A percentile compares a stretch with the other conserved stretches of the same genome.
phyloP scores from a whole-genome alignment of 352 stramenopile species.

The Phytophthora sp. region DNA sequence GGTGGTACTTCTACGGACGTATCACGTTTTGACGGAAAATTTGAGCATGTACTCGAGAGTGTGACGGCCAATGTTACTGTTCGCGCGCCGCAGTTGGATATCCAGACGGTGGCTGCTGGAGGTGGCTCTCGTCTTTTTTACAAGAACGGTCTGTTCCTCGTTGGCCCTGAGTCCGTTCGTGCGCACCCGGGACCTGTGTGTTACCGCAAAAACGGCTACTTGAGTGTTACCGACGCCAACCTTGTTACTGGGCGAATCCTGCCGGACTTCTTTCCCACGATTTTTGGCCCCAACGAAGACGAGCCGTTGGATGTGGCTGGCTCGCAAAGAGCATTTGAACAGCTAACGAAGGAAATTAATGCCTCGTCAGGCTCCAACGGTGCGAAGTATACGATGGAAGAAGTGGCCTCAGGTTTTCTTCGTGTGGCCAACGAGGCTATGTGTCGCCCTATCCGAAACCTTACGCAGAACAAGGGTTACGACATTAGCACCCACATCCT shows the following conservation, averaged over 20 bases:
- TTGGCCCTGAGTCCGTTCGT: constrained; percentile 97
- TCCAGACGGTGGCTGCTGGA: constrained; percentile 98
- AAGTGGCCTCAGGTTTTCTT: constrained; percentile 98
- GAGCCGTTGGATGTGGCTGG: constrained; percentile 96
- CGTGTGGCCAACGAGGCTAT: constrained; percentile 99
- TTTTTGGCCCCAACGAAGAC: constrained; percentile 98
- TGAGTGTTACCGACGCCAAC: constrained; percentile 99
- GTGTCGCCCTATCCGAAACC: constrained; percentile 98
- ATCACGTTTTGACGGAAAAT: constrained; percentile 95
- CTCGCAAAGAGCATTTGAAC: constrained; percentile 92
- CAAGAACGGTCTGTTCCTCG: constrained; percentile 96
- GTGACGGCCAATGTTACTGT: constrained; percentile 98
- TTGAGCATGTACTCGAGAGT: constrained; percentile 99
- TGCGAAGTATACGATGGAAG: constrained; percentile 85
- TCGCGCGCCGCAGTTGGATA: constrained; percentile 98
- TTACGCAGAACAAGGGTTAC: constrained; percentile 98
- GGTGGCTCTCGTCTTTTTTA: constrained; percentile 97
- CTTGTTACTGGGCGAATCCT: constrained; percentile 97
- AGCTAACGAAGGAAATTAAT: constrained; percentile 91
- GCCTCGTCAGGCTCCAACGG: constrained; percentile 56
- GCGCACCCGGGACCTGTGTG: constrained; percentile 97
- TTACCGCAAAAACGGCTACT: constrained; percentile 96
- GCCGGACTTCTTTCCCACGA: constrained; percentile 97
- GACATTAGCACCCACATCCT: constrained; percentile 97
- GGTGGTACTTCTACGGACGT: constrained; percentile 98